Evolutionary conservation across 176 grass and related monocot genomes (phyloP), one percentile per base, ranked within the genome.

Genomic region (Bonia amplexicaulis): DNA sequence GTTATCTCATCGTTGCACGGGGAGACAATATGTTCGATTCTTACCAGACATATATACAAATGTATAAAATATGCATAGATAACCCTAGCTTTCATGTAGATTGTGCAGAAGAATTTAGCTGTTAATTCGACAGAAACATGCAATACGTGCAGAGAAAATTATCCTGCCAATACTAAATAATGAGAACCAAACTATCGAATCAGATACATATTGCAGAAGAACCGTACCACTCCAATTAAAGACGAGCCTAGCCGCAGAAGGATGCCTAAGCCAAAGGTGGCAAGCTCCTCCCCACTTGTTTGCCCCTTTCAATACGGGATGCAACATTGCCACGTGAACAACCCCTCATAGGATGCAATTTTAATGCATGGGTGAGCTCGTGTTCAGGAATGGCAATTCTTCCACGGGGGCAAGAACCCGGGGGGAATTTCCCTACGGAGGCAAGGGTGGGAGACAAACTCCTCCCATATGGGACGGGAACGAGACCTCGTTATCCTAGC

Each of bases 241-340:
- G 15, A 63, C 11, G 29, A 69, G 41, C 53, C 12, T 58, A 26
- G 6, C 16, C 49, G 23, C 35, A 39, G 53, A 73, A 23, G 12
- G 57, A 54, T 54, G 45, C 29, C 20, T 58, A 86, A 64, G 76
- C 76, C 35, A 41, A 40, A 40, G 47, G 47, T 69, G 20, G 6
- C 46, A 29, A 20, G 67, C 33, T 71, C 23, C 47, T 40, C 9
- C 52, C 77, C 58, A 73, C 77, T 65, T n/a, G n/a, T n/a, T 42
- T 14, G 29, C 6, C 55, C 53, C 82, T 86, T 86, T 71, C 76
- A 57, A 53, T 63, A 48, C 27, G 70, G 70, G 71, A 42, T 73
- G 33, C 5, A 12, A 64, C 16, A 27, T 2, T 45, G 83, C 64
- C 60, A 81, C 59, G 46, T 46, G 69, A 54, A 66, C 60, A 81